These are phyloP conservation scores for Nannizziopsis arthrosporioides DNA, from an alignment of 2,329 filamentous ascomycete genomes.

Conservation along the genomic window DNA sequence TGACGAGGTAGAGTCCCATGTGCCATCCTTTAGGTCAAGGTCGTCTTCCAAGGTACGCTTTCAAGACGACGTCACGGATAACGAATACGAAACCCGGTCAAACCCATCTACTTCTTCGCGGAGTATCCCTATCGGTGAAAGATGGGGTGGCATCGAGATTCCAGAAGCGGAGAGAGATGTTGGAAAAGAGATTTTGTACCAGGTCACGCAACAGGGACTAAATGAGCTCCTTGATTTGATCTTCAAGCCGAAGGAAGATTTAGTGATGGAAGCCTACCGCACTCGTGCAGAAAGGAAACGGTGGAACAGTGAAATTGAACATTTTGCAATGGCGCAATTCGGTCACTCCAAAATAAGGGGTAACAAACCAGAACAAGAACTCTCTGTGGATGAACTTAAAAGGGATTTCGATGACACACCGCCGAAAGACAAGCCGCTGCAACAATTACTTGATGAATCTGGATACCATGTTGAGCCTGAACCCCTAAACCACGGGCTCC, in stretches of 20 bases:
- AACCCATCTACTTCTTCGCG: slow-evolving; percentile 62
- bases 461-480: slow-evolving; percentile 29
- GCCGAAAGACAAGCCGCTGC: slow-evolving; percentile 27
- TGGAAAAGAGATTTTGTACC: slow-evolving; percentile 79
- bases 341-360: background rate
- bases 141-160: slow-evolving; percentile 67
- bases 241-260: slow-evolving; percentile 69
- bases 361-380: slow-evolving; percentile 15
- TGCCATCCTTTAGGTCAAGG: slow-evolving; percentile 47
- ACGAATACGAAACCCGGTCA: slow-evolving; percentile 58
- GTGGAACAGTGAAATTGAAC: slow-evolving; percentile 35
- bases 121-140: slow-evolving; percentile 53
- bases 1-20: slow-evolving; percentile 22
- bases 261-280: slow-evolving; percentile 55
- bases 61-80: slow-evolving; percentile 52
- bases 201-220: slow-evolving; percentile 82
- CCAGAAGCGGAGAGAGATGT: slow-evolving; percentile 70
- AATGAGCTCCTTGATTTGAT: slow-evolving; percentile 83
- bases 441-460: slow-evolving; percentile 33
- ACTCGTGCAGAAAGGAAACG: slow-evolving; percentile 52
- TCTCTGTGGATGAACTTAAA: slow-evolving; percentile 18
- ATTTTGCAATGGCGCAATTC: slow-evolving; percentile 18
- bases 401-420: slow-evolving; percentile 4
- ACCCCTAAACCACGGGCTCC: slow-evolving; percentile 1
- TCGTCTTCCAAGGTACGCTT: slow-evolving; percentile 73